Evolutionary conservation across 2,329 filamentous ascomycete species (phyloP).

Genomic region (Phaeosphaeria sp.): DNA sequence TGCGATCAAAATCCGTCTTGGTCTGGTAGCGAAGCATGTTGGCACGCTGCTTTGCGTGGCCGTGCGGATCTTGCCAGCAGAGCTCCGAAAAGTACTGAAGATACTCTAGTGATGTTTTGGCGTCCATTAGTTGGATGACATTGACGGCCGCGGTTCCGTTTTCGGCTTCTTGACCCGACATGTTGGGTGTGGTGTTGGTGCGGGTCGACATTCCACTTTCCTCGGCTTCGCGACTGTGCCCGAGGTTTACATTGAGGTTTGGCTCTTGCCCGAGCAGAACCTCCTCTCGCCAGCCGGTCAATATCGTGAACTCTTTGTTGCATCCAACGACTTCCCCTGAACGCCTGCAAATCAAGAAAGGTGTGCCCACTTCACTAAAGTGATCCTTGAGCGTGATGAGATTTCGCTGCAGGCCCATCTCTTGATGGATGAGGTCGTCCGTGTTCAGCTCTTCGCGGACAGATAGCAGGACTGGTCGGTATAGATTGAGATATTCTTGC

Average conservation of each 20-base stretch:
- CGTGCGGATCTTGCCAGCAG: slow-evolving; percentile 89
- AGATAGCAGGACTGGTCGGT: slow-evolving; percentile 90
- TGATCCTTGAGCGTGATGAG: slow-evolving; percentile 93
- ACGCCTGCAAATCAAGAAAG: slow-evolving; percentile 87
- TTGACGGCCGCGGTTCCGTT: slow-evolving; percentile 76
- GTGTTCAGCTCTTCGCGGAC: slow-evolving; percentile 87
- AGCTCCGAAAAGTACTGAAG: slow-evolving; percentile 95
- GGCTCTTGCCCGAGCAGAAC: slow-evolving; percentile 85
- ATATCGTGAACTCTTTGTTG: slow-evolving; percentile 94
- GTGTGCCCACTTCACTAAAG: slow-evolving; percentile 85
- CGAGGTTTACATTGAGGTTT: slow-evolving; percentile 86
- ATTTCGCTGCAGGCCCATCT: slow-evolving; percentile 93
- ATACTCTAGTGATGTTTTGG: slow-evolving; percentile 91
- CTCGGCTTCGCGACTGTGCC: slow-evolving; percentile 53
- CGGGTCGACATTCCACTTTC: slow-evolving; percentile 49
- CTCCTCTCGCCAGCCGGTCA: slow-evolving; percentile 93
- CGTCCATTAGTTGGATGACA: slow-evolving; percentile 89
- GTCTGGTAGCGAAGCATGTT: slow-evolving; percentile 86
- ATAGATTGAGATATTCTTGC: slow-evolving; percentile 84
- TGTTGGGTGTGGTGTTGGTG: slow-evolving; percentile 55
- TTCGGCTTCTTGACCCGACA: slow-evolving; percentile 43
- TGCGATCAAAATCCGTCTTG: slow-evolving; percentile 45
- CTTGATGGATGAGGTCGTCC: slow-evolving; percentile 94
- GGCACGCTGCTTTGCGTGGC: slow-evolving; percentile 82
- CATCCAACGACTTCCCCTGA: slow-evolving; percentile 95